Conservation (phyloP, 2,329 filamentous ascomycete genomes). For the Aureobasidium leucospermi region DNA sequence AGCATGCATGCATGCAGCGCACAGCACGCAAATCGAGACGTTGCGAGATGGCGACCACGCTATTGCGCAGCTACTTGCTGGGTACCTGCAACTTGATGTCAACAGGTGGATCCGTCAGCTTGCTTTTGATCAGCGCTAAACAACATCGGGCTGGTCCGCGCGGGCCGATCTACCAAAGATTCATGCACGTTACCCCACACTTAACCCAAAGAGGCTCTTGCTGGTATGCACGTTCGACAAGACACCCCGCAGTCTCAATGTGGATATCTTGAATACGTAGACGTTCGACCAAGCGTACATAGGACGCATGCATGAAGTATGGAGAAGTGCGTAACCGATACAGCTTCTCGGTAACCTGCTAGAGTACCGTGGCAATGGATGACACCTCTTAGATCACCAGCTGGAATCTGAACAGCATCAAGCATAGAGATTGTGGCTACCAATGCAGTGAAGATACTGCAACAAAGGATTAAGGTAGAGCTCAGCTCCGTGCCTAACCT, state of each 20-base stretch:
- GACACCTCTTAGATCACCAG: background rate
- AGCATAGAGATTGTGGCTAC: background rate
- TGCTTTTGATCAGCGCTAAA: slow-evolving; percentile 6
- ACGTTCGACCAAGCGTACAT: background rate
- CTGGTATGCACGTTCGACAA: background rate
- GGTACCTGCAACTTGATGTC: background rate
- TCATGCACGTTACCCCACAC: slow-evolving; percentile 1
- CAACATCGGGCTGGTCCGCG: slow-evolving; percentile 1
- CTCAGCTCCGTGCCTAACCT: no score
- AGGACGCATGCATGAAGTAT: background rate
- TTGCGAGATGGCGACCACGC: background rate
- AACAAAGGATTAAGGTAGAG: no score
- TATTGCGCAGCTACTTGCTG: background rate
- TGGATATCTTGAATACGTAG: background rate
- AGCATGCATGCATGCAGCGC: background rate
- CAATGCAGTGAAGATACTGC: background rate
- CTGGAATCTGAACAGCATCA: background rate
- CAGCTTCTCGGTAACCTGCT: background rate
- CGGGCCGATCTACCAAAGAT: slow-evolving; percentile 6
- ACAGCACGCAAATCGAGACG: background rate
- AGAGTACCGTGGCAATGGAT: background rate
- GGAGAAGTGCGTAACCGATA: background rate
- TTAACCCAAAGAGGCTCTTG: background rate
- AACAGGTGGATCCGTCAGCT: background rate
- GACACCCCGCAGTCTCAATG: background rate